phyloP scores from a whole-genome alignment of 2,329 filamentous ascomycete species.

The Cladosporium oxysporum region DNA sequence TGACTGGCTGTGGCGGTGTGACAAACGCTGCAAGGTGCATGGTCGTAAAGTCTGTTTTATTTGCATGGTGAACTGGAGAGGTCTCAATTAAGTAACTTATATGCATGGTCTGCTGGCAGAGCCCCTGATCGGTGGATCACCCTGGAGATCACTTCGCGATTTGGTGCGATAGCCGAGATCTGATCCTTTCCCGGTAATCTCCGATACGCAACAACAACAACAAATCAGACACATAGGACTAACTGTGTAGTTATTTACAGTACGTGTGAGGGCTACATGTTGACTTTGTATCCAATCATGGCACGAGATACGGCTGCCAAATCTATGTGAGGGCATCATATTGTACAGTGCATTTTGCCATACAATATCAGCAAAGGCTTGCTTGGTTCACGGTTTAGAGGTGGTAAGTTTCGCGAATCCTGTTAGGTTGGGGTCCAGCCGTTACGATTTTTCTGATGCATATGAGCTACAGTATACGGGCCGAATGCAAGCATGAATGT shows the following conservation, averaged over 20 bases:
- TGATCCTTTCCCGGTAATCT: not conserved
- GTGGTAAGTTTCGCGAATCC: not conserved
- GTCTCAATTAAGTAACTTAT: not conserved
- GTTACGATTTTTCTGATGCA: not conserved
- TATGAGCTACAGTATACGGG: not conserved
- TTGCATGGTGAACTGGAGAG: not conserved
- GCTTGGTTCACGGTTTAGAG: not conserved
- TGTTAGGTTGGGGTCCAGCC: not conserved
- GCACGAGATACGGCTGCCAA: not conserved
- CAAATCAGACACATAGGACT: not conserved
- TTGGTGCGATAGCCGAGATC: not conserved
- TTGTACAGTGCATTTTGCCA: not conserved
- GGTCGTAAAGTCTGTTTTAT: not conserved
- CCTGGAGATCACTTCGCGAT: not conserved
- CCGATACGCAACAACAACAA: not conserved
- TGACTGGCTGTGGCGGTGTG: not conserved
- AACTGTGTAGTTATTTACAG: not conserved
- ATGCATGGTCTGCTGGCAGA: not conserved
- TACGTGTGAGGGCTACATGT: not conserved
- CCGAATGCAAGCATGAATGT: not conserved
- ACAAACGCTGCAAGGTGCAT: not conserved
- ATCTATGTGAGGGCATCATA: not conserved
- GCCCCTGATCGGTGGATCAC: not conserved
- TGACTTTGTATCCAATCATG: not conserved
- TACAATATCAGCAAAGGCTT: not conserved